Base-by-base conservation (phyloP, 306 rosid species). In the Cucumis melo region DNA sequence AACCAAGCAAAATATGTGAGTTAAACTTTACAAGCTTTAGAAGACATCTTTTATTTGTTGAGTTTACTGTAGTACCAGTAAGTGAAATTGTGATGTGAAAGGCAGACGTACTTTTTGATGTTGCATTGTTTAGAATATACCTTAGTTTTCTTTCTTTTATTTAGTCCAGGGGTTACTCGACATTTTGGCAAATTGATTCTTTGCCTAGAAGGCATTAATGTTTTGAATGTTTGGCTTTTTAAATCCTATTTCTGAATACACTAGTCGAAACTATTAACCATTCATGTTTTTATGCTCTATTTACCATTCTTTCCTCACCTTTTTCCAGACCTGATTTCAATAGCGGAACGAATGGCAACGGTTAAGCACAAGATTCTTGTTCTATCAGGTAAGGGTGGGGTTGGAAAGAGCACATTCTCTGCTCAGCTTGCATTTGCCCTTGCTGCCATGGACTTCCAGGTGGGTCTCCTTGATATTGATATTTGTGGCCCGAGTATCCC, bases 401-500 rank as follows among this genome's bases (percentile, higher is more conserved):
- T 94, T 72, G 97, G 98, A 54, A 91, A 94, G 93, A 94, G 97
- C 84, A 94, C 98, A 14, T 91, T 94, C 82, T 90, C 97, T 56
- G 89, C 98, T 44, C 97, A 94, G 72, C 86, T 94, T 6, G 86
- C 97, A 23, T 94, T 86, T 84, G 99, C 96, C 16, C 86, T 94
- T 59, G 95, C 99, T 42, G 91, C 93, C 13, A 87, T 79, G 93
- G 89, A 84, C 80, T 92, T 85, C 86, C 96, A 92, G 75, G 97
- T 94, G 76, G 99, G 97, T 79, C 97, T 94, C 80, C 91, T 94
- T 36, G 99, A 94, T 81, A 89, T 94, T 15, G 99, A 94, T 68
- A 89, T 94, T 67, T 94, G 99, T 85, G 99, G 99, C 62, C 99
- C 97, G 19, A 92, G 99, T 84, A 89, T 94, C 80, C 99, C 96